Conservation (phyloP, 2,329 filamentous ascomycete species). For the Phialophora expanda region DNA sequence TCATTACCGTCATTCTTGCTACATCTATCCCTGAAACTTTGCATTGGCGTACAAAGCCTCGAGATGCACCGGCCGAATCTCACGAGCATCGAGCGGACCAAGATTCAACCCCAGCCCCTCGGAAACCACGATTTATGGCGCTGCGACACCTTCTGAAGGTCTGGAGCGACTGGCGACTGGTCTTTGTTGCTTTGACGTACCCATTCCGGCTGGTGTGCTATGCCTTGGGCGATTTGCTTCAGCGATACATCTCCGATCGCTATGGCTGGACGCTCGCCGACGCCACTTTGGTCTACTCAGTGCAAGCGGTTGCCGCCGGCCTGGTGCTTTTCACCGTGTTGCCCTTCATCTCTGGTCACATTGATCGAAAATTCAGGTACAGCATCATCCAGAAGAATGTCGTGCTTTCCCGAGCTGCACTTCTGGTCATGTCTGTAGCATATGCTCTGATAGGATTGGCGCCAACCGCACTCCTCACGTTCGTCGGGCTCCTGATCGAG, state of each 20-base stretch:
- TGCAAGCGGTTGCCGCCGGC: constrained; percentile 56
- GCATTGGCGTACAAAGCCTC: constrained; percentile 40
- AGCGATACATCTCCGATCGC: constrained; percentile 60
- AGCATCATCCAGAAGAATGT: constrained; percentile 53
- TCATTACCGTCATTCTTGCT: constrained; percentile 44
- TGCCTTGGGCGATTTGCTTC: constrained; percentile 54
- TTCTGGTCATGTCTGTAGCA: constrained; percentile 51
- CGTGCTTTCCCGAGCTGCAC: constrained; percentile 53
- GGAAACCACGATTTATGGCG: constrained; percentile 7
- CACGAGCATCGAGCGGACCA: constrained; percentile 25
- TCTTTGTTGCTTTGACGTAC: constrained; percentile 53
- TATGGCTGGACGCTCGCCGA: constrained; percentile 56
- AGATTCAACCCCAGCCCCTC: not conserved
- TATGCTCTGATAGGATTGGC: constrained; percentile 56
- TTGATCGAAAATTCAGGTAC: constrained; percentile 46
- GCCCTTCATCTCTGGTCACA: constrained; percentile 49
- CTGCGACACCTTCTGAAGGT: constrained; percentile 21
- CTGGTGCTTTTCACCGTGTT: constrained; percentile 55
- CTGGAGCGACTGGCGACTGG: constrained; percentile 29
- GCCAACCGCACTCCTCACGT: constrained; percentile 49
- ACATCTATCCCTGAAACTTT: constrained; percentile 50
- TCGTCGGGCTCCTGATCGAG: constrained; percentile 54
- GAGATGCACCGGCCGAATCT: constrained; percentile 36
- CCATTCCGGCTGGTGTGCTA: constrained; percentile 56
- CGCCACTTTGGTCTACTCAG: constrained; percentile 52